Evolutionary conservation across 73 alveolate genomes (phyloP).

Genomic region (Paramecium sonneborni): DNA sequence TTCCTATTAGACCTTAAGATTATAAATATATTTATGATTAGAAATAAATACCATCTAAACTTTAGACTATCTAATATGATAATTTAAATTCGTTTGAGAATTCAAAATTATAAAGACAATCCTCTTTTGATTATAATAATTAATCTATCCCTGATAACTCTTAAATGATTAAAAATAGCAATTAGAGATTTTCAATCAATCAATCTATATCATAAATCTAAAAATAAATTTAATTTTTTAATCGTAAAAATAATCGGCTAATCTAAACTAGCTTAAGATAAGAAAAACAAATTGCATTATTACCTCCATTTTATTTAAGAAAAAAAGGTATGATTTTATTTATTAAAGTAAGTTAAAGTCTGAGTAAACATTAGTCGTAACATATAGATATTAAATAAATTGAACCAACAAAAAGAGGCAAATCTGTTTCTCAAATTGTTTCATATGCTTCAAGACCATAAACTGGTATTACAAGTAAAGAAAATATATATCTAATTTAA

Average conservation of each 20-base stretch:
- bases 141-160: not conserved
- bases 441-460: not conserved
- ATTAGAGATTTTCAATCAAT: not conserved
- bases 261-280: not conserved
- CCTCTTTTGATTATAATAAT: not conserved
- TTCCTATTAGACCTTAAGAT: slow-evolving; percentile 1
- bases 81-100: not conserved
- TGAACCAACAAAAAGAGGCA: not conserved
- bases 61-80: not conserved
- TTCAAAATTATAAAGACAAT: not conserved
- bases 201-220: not conserved
- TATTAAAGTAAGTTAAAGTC: not conserved
- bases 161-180: not conserved
- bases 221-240: not conserved
- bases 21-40: not conserved
- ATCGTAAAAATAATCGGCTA: not conserved
- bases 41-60: not conserved
- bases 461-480: not conserved
- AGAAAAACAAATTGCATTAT: not conserved
- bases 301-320: not conserved
- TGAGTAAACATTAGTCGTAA: not conserved
- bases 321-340: not conserved
- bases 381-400: not conserved
- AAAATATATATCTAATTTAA: not conserved
- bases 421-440: not conserved